Evolutionary conservation across 352 stramenopile species (phyloP), one percentile per base, ranked within the genome.

Genomic region (Thraustochytrium striatum): DNA sequence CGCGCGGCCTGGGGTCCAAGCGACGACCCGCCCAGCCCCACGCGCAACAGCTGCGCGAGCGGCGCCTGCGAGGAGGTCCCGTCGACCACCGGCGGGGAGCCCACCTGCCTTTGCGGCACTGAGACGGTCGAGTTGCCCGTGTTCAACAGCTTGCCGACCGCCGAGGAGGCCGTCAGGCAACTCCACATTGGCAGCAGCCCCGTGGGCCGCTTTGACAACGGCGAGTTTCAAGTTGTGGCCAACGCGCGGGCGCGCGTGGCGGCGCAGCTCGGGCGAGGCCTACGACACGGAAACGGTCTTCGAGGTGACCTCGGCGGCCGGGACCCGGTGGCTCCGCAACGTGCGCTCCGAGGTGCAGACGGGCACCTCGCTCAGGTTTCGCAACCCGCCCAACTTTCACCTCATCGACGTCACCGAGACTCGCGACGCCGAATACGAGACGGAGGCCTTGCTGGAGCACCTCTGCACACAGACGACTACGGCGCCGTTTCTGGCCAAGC

Each of bases 381-480:
- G 83, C 32, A 89, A 91, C 79, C 86, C 85, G 28, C 57, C 81
- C 1, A 57, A 83, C 28, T 90, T 89, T 52, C 85, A 84, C 19
- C 78, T n/a, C 28, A 38, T 85, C 43, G 58, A 70, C 55, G 84
- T 85, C 28, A 72, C 78, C 25, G 58, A 79, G 75, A 25, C 44
- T 19, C 61, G 82, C 30, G 85, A 90, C 72, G 78, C 83, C 30
- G 25, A 79, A 25, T 83, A 87, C 38, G 87, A 91, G 75, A 89
- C 83, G 11, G 87, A 92, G 57, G 87, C 85, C 8, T 82, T 81
- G 0, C 59, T 92, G 2, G 84, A 82, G 3, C 72, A 86, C 47
- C 83, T 88, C 53, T 83, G 89, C 69, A 81, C 81, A 38, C 84
- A 91, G 50, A 32, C 58, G 7, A 91, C 89, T 53, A 85, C 81